Percentiles rank a stretch among this genome's conserved stretches.
These are phyloP conservation scores for Fusarium sublunatum DNA, from an alignment of 2,329 filamentous ascomycete species.

Conservation along the genomic window DNA sequence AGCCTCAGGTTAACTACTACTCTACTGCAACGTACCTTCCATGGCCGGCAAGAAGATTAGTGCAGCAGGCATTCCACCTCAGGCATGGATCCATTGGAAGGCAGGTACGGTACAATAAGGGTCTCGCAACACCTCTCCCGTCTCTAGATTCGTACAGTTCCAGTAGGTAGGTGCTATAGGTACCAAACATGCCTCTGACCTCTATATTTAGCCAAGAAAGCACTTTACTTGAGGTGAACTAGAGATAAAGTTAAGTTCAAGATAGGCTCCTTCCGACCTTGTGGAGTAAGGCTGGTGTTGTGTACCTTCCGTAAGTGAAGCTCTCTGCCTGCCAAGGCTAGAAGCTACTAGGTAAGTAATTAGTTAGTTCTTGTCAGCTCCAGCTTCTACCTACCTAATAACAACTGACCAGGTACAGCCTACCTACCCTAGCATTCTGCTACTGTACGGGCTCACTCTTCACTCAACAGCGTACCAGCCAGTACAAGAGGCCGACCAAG, in stretches of 20 bases:
- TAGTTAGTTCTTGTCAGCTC: no score
- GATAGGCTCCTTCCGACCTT: slow-evolving; percentile 22
- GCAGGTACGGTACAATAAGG: slow-evolving; percentile 34
- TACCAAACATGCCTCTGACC: no score
- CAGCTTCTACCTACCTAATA: no score
- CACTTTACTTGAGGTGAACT: background rate
- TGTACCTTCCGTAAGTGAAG: background rate
- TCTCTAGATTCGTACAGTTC: slow-evolving; percentile 9
- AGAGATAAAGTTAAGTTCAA: slow-evolving; percentile 32
- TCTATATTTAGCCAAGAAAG: background rate
- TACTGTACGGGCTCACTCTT: background rate
- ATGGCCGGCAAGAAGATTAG: slow-evolving; percentile 7
- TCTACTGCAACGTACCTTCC: no score
- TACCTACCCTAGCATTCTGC: no score
- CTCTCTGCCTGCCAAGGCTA: background rate
- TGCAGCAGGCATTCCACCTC: background rate
- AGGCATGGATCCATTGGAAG: background rate
- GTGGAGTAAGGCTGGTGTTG: background rate
- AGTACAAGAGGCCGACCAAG: background rate
- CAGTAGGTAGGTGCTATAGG: no score
- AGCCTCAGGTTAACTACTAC: slow-evolving; percentile 28
- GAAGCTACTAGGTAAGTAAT: background rate
- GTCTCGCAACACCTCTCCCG: slow-evolving; percentile 11
- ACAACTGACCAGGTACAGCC: no score
- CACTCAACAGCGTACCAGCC: background rate